Conservation (phyloP, 2,329 filamentous ascomycete genomes). For the Sphaceloma murrayae region DNA sequence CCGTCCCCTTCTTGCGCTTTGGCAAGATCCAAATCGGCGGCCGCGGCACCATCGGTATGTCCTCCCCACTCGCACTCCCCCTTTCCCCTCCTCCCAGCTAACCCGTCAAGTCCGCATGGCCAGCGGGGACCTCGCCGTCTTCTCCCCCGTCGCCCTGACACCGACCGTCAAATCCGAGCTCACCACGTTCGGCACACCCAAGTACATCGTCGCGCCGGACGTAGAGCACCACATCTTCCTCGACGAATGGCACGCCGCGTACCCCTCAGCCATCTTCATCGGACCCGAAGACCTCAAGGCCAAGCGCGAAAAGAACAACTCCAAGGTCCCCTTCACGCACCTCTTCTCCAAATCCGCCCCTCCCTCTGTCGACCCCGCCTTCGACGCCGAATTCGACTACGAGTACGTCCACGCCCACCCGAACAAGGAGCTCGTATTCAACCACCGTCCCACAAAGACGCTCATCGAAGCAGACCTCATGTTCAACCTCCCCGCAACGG, state of each 20-base stretch:
- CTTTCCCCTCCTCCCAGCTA: not conserved
- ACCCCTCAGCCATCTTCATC: constrained; percentile 68
- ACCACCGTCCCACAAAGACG: constrained; percentile 67
- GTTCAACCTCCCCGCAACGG: constrained; percentile 79
- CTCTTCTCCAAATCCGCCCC: constrained; percentile 42
- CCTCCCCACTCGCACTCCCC: not conserved
- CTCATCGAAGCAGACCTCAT: constrained; percentile 83
- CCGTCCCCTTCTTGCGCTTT: constrained; percentile 74
- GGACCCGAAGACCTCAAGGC: constrained; percentile 74
- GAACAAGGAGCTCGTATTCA: constrained; percentile 82
- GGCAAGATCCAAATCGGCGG: constrained; percentile 75
- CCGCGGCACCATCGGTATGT: constrained; percentile 69
- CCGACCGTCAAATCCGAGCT: constrained; percentile 57
- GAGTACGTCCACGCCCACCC: constrained; percentile 73
- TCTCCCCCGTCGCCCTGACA: constrained; percentile 83
- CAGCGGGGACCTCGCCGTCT: constrained; percentile 71
- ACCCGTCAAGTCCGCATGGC: constrained; percentile 57
- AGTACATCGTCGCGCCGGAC: constrained; percentile 81
- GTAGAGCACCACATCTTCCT: constrained; percentile 94
- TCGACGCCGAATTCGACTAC: constrained; percentile 74
- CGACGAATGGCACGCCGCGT: constrained; percentile 71
- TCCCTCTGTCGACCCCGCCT: constrained; percentile 58
- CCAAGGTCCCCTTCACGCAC: constrained; percentile 37
- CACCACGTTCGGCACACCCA: constrained; percentile 45
- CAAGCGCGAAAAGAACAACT: constrained; percentile 52